Evolutionary conservation across 1,139 yeast genomes (phyloP), one percentile per base, ranked within the genome.

Genomic region (Kodamaea derodonti): DNA sequence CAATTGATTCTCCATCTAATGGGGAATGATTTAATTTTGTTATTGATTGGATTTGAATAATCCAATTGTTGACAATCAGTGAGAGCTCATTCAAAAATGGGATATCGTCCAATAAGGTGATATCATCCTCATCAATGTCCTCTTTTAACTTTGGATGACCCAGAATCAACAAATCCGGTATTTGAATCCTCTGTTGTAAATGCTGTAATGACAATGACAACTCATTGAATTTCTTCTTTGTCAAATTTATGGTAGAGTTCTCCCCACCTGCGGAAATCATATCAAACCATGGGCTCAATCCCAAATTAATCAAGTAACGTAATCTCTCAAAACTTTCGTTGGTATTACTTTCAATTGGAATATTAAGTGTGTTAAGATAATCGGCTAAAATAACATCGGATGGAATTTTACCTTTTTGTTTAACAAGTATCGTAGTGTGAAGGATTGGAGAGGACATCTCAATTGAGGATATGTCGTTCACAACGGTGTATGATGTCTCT

Each of bases 31-130:
- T 55, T 29, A 81, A 54, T 23, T 64, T 62, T 0, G 90, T 75
- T 7, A 86, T 61, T 1, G 69, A 58, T 44, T 80, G 85, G 10
- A 81, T 75, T 29, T 77, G 74, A 40, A 68, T 73, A 16, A 81
- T 75, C 97, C 97, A 88, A 9, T 65, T 66, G 46, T 84, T 84
- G 4, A 81, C 92, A 4, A 68, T 69, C 3, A 72, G 58, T 32
- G 90, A 92, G 10, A 87, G 57, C 28, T 70, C 71, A 48, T 88
- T 88, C 31, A 87, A 61, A 41, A 82, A 71, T 0, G 57, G 52
- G 0, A 83, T 56, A 45, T 86, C 90, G 2, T 63, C 60, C 8
- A 47, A 26, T 14, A 41, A 32, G 2, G 29, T 33, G 1, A 35
- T 41, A 4, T 50, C 47, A 4, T 42, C 41, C 3, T 47, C 47